Base-by-base conservation (phyloP, 2,329 filamentous ascomycete species). In the Cytospora piceicola region DNA sequence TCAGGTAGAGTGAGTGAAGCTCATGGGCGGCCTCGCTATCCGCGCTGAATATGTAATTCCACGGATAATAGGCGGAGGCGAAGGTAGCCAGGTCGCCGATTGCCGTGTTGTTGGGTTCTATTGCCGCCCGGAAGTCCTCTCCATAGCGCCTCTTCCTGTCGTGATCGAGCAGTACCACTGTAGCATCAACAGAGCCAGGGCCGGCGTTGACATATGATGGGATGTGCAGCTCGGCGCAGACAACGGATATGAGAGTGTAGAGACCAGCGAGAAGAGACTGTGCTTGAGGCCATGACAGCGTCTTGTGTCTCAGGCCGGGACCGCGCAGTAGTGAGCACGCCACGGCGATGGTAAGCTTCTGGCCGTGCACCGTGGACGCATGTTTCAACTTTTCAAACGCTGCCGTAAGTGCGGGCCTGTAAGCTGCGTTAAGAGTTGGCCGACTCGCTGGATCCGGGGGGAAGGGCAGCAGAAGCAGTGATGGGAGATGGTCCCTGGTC, bases 231-330 rank as follows among this genome's bases (percentile, higher is more conserved):
- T 87, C 83, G 15, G 88, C 86, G 68, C 90, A 92, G n/a, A 92
- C 81, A 55, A 88, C 80, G 39, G 90, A 90, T 64, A 95, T 81
- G 58, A 97, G 83, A 72, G 88, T 88, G 81, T 98, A 98, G 29
- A 96, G 75, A 30, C 86, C 85, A 3, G 91, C 90, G 27, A 97
- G 78, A 6, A 94, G 81, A n/a, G 84, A 82, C 76, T 97, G 93
- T 0, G 88, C 85, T n/a, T 83, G 78, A 39, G 82, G 74, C 84
- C 93, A 96, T 22, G 85, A 80, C 55, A 85, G 79, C 29, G 83
- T 80, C 71, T 85, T 83, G 55, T 84, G 81, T 34, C 78, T 77
- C 27, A 79, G 77, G 29, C 80, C 78, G 36, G 78, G 77, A 24
- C 85, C 82, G 56, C 82, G 78, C 15, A 93, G 81, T 60, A 90